Percentiles rank a stretch among this genome's conserved stretches.
Conservation (phyloP, 2,329 filamentous ascomycete genomes). For the Lecanosticta acicola region DNA sequence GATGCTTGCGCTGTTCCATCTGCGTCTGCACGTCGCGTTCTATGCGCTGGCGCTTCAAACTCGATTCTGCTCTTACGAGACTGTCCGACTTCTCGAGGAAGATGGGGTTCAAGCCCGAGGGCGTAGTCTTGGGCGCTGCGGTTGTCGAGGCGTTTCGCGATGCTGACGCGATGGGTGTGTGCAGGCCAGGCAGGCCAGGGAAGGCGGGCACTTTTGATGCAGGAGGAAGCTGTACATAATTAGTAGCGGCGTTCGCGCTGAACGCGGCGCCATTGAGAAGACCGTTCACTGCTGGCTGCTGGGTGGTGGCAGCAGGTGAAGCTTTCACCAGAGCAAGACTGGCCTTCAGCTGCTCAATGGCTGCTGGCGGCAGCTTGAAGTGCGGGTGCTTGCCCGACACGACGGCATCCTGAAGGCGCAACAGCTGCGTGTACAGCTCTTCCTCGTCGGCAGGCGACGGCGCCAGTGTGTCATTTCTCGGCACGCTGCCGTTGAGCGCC, state of each 20-base stretch:
- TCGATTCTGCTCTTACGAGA: conserved; percentile 73
- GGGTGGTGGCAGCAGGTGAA: conserved; percentile 1
- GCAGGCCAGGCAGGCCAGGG: conserved; percentile 23
- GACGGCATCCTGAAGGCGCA: conserved; percentile 74
- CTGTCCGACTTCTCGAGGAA: conserved; percentile 81
- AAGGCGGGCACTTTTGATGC: conserved; percentile 7
- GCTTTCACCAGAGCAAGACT: conserved; percentile 10
- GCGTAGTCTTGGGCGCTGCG: conserved; percentile 14
- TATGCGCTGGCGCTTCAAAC: conserved; percentile 72
- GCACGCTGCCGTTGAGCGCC: conserved; percentile 15
- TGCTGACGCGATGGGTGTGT: conserved; percentile 7
- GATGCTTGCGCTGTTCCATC: conserved; percentile 56
- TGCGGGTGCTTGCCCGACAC: conserved; percentile 67
- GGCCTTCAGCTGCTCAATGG: conserved; percentile 35
- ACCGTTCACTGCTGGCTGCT: conserved; percentile 9
- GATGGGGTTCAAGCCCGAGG: conserved; percentile 62
- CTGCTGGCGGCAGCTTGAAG: conserved; percentile 53
- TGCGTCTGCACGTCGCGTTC: conserved; percentile 75
- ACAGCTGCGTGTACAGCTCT: conserved; percentile 64
- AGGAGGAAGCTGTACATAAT: conserved; percentile 18
- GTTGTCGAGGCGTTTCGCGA: conserved; percentile 6
- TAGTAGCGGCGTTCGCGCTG: conserved; percentile 20
- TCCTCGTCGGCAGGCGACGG: conserved; percentile 28
- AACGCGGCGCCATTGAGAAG: conserved; percentile 17
- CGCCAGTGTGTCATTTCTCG: conserved; percentile 15